A percentile compares a stretch with the other conserved stretches of the same genome.
Evolutionary conservation across 2,329 filamentous ascomycete genomes (phyloP).

Genomic region (Magnaporthales sp.): DNA sequence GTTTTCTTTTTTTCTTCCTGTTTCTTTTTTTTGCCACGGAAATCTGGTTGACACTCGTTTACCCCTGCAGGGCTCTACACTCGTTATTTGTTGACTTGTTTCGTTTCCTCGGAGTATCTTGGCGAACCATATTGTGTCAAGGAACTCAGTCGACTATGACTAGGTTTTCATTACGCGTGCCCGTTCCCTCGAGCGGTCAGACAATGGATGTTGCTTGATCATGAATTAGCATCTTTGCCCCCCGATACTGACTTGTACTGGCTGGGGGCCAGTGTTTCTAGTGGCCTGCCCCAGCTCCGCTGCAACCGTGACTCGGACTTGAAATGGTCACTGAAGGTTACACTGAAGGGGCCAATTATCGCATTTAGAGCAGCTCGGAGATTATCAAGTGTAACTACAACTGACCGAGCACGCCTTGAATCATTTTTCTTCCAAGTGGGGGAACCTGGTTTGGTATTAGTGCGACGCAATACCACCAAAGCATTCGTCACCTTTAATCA

Average conservation of each 20-base stretch:
- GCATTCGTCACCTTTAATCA: no score
- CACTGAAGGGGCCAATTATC: not conserved
- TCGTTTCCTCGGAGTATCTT: not conserved
- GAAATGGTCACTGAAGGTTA: no score
- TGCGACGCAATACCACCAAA: not conserved
- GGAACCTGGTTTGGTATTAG: not conserved
- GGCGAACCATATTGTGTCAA: not conserved
- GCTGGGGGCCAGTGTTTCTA: not conserved
- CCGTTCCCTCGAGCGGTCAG: not conserved
- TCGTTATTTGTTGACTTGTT: not conserved
- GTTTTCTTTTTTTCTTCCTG: not conserved
- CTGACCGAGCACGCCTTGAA: not conserved
- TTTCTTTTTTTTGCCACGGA: not conserved
- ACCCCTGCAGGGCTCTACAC: not conserved
- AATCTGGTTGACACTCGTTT: not conserved
- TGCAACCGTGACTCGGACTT: not conserved
- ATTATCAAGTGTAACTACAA: not conserved
- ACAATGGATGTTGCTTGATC: not conserved
- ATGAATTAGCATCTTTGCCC: not conserved
- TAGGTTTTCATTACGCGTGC: not conserved
- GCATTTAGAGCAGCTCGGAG: not conserved
- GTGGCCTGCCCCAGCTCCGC: no score
- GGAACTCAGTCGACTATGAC: not conserved
- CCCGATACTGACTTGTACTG: not conserved
- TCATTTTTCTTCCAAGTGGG: no score